A percentile compares a stretch with the other conserved stretches of the same genome.
Conservation (phyloP, 345 rosid genomes). For the Litchi chinensis region DNA sequence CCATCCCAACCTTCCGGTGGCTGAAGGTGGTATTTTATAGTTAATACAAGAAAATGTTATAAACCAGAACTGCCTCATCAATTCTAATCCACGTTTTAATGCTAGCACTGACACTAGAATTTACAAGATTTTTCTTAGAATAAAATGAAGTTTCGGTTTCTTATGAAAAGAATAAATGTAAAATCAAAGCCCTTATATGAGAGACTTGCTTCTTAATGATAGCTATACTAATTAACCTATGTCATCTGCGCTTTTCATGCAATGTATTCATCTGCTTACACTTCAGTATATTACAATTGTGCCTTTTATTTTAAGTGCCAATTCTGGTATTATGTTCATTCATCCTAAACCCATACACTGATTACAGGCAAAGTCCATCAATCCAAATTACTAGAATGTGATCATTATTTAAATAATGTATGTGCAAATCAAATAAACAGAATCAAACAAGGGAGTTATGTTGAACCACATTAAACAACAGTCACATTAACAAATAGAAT, state of each 20-base stretch:
- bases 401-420: neutral
- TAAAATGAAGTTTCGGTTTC: too few relatives aligned
- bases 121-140: neutral
- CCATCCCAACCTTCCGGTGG: constrained; percentile 64
- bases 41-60: neutral
- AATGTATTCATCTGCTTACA: neutral
- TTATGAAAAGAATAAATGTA: too few relatives aligned
- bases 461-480: neutral
- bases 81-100: neutral
- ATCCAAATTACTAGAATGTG: neutral
- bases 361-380: neutral
- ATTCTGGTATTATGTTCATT: neutral
- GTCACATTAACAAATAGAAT: neutral
- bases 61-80: neutral
- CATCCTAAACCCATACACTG: neutral
- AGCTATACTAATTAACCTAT: neutral
- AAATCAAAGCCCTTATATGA: neutral
- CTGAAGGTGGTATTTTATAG: constrained; percentile 27
- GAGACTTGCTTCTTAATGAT: neutral
- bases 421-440: neutral
- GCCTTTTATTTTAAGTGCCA: neutral
- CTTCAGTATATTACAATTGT: neutral
- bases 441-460: neutral
- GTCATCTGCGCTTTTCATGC: neutral
- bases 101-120: neutral